Evolutionary conservation across 371 early-diverging fungal genomes (phyloP).

Genomic region (Mucor indicus): DNA sequence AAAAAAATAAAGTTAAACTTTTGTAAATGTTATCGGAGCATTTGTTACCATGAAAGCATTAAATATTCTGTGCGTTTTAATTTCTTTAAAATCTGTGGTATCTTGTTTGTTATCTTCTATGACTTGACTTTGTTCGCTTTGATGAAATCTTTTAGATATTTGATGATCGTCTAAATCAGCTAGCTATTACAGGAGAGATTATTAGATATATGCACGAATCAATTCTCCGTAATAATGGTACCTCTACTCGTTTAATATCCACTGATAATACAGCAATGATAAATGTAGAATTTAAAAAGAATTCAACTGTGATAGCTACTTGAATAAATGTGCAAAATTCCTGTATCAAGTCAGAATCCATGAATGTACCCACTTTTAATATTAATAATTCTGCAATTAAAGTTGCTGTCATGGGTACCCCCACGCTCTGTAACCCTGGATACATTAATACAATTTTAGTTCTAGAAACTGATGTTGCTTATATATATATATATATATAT

Average conservation of each 20-base stretch:
- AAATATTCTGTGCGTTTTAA: slow-evolving; percentile 28
- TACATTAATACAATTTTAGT: too few species aligned
- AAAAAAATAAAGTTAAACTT: not conserved
- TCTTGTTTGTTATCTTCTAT: slow-evolving; percentile 13
- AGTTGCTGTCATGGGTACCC: slow-evolving; percentile 59
- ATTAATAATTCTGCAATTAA: slow-evolving; percentile 55
- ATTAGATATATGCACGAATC: not conserved
- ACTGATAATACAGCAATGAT: slow-evolving; percentile 68
- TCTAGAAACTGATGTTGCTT: not conserved
- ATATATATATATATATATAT: not conserved
- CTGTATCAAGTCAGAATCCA: slow-evolving; percentile 56
- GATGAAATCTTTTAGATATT: slow-evolving; percentile 26
- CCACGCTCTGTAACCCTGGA: slow-evolving; percentile 59
- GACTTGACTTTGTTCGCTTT: slow-evolving; percentile 6
- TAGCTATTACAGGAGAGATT: slow-evolving; percentile 9
- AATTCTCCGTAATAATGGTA: slow-evolving; percentile 11
- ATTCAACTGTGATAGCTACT: slow-evolving; percentile 67
- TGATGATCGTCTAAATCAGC: slow-evolving; percentile 30
- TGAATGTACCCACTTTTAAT: slow-evolving; percentile 52
- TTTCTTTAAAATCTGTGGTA: slow-evolving; percentile 28
- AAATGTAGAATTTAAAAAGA: slow-evolving; percentile 69
- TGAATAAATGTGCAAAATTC: slow-evolving; percentile 72
- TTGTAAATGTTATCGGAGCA: not conserved
- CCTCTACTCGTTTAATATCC: slow-evolving; percentile 74
- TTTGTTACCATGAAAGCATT: slow-evolving; percentile 31